Conservation (phyloP, 2,329 filamentous ascomycete species). For the Aspergillus eucalypticola region DNA sequence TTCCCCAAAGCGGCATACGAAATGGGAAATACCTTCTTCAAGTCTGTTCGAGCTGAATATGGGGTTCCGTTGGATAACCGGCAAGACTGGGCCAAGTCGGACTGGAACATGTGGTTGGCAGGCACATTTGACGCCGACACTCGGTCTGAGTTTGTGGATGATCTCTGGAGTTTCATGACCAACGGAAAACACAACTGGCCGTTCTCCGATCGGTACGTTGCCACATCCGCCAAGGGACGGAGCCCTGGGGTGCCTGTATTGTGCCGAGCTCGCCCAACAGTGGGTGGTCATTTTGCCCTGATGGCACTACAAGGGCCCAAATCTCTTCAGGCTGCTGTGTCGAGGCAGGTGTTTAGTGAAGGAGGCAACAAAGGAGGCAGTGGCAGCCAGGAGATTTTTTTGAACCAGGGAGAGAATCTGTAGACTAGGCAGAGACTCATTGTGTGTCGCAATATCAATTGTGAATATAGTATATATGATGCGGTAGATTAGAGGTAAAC, state of each 20-base stretch:
- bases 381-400: not conserved
- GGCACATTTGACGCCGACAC: slow-evolving; percentile 33
- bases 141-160: slow-evolving; percentile 39
- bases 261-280: slow-evolving; percentile 44
- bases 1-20: slow-evolving; percentile 39
- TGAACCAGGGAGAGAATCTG: slow-evolving; percentile 19
- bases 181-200: slow-evolving; percentile 47
- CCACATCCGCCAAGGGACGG: slow-evolving; percentile 33
- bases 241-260: slow-evolving; percentile 34
- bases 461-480: not conserved
- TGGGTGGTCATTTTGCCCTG: slow-evolving; percentile 47
- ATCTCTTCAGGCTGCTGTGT: slow-evolving; percentile 23
- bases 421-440: not conserved
- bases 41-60: slow-evolving; percentile 35
- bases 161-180: slow-evolving; percentile 45
- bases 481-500: not conserved
- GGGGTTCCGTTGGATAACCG: slow-evolving; percentile 44
- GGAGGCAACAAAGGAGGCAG: not conserved
- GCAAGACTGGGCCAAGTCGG: slow-evolving; percentile 46
- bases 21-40: slow-evolving; percentile 42
- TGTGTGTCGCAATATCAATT: too few relatives aligned
- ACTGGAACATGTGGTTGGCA: slow-evolving; percentile 50
- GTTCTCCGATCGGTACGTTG: slow-evolving; percentile 47
- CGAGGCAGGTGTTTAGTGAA: not conserved
- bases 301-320: slow-evolving; percentile 39